Evolutionary conservation across 345 rosid species (phyloP), one percentile per base, ranked within the genome.

Genomic region (Pistacia integerrima): DNA sequence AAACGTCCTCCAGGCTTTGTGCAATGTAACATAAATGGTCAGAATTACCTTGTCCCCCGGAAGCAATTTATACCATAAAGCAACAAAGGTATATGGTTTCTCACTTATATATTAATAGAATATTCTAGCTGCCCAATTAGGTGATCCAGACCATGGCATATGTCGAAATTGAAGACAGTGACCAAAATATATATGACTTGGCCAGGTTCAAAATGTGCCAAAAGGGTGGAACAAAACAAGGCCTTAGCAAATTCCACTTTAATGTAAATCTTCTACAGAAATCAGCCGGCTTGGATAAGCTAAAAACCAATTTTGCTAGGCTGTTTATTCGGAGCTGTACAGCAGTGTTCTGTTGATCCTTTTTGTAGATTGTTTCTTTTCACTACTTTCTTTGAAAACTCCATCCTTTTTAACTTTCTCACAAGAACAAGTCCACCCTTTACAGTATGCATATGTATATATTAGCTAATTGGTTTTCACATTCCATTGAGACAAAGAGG

Each of bases 351-450:
- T 20, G 28, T 22, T 74, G 75, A 20, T 25, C 58, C 48, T 8
- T 35, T 17, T 38, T 30, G 4, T 49, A 41, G 38, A 18, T 41
- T 59, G 59, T 14, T 72, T 70, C 20, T 10, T 57, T 41, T 41
- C 38, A 30, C 46, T 11, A 4, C 14, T 69, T 74, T 70, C 79
- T 52, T 64, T 11, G 82, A 30, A 75, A 64, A 12, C 41, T 64
- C 55, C 78, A 70, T 62, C 44, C 73, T 7, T 20, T 35, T 20
- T 13, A 12, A 17, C 16, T 7, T 28, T 58, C 11, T 55, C 38
- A 11, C 28, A 44, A 70, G 62, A 67, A 49, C 64, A 36, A 57
- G 64, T 54, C 38, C 51, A 25, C 16, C 3, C 16, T 30, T 65
- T 30, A 38, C 10, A 14, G 5, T 72, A 52, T 13, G 16, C 0